Evolutionary conservation across 768 basidiomycete genomes (phyloP).

Genomic region (Termitomyces sp.): DNA sequence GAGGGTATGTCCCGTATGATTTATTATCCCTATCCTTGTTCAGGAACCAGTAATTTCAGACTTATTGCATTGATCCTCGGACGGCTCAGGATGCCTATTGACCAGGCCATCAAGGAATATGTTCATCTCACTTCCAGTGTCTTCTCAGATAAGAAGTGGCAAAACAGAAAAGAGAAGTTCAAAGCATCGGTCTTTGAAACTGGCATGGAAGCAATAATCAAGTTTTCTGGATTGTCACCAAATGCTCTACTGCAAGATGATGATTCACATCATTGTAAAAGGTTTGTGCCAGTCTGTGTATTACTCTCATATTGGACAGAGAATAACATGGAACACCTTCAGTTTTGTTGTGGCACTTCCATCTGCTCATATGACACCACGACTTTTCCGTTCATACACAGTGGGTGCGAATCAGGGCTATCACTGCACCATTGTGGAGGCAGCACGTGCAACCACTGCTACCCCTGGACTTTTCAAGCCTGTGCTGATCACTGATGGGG

Average conservation of each 20-base stretch:
- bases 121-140: not conserved
- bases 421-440: not conserved
- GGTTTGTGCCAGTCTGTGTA: not conserved
- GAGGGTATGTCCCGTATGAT: not conserved
- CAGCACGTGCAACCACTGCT: conserved; percentile 2
- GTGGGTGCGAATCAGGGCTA: not conserved
- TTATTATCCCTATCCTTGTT: not conserved
- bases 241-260: not conserved
- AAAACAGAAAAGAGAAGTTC: not conserved
- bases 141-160: not conserved
- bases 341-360: conserved; percentile 1
- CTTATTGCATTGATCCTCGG: not conserved
- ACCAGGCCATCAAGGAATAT: not conserved
- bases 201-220: not conserved
- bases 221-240: not conserved
- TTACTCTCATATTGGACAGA: no score
- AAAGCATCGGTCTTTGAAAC: not conserved
- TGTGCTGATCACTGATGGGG: not conserved
- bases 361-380: not conserved
- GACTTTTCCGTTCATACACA: not conserved
- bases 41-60: not conserved
- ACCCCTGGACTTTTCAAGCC: not conserved
- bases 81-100: not conserved
- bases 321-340: no score
- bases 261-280: not conserved